These are phyloP conservation scores for Batrachochytrium dendrobatidis DNA, from an alignment of 371 early-diverging fungal species.

Conservation along the genomic window DNA sequence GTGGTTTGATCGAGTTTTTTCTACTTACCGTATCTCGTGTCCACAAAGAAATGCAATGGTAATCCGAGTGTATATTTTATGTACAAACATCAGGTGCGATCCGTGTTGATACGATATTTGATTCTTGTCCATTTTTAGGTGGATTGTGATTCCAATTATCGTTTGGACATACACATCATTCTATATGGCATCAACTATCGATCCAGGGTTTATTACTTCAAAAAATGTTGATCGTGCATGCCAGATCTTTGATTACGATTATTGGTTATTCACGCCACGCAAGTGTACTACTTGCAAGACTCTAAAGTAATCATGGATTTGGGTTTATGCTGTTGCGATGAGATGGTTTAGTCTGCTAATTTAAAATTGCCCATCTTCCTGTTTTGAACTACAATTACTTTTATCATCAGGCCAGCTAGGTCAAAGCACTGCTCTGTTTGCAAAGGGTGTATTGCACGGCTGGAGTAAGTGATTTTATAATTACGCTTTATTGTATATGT, in stretches of 20 bases:
- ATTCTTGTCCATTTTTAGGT: background rate
- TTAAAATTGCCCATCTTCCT: background rate
- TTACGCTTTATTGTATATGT: background rate
- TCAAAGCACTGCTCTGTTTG: background rate
- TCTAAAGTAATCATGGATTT: background rate
- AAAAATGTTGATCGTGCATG: background rate
- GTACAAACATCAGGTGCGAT: too few species aligned
- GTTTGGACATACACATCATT: background rate
- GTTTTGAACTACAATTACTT: too few species aligned
- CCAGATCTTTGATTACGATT: background rate
- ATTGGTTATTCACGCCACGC: background rate
- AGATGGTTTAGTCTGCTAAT: too few species aligned
- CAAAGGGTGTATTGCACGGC: background rate
- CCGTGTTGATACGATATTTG: background rate
- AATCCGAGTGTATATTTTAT: background rate
- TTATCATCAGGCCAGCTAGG: background rate
- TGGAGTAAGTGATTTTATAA: background rate
- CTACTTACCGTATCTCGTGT: background rate
- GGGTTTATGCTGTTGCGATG: too few species aligned
- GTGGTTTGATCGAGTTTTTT: background rate
- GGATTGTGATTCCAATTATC: background rate
- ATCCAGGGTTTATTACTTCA: background rate
- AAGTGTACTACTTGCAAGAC: background rate
- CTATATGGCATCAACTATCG: background rate
- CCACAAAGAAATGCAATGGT: background rate